phyloP scores from a whole-genome alignment of 345 rosid genomes.

The Moricandia moricandioides region DNA sequence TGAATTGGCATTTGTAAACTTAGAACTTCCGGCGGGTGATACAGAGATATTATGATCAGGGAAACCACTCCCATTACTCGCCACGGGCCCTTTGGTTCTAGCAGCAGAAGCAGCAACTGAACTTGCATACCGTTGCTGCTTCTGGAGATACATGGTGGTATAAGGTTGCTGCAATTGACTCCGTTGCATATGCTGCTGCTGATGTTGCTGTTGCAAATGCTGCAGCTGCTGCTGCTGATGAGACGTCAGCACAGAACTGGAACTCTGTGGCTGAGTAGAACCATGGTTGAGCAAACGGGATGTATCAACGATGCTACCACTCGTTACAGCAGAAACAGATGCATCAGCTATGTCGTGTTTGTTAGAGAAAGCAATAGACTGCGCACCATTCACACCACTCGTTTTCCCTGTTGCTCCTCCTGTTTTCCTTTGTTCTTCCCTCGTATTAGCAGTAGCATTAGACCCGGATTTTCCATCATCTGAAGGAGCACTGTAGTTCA shows the following conservation, averaged over 20 bases:
- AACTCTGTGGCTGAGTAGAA: constrained; percentile 46
- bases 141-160: constrained; percentile 55
- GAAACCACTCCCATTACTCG: constrained; percentile 62
- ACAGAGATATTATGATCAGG: constrained; percentile 60
- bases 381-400: constrained; percentile 56
- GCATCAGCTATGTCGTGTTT: constrained; percentile 54
- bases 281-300: constrained; percentile 57
- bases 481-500: constrained; percentile 48
- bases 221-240: constrained; percentile 50
- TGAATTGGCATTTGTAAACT: constrained; percentile 54
- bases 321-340: constrained; percentile 52
- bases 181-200: constrained; percentile 49
- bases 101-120: constrained; percentile 59
- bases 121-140: constrained; percentile 63
- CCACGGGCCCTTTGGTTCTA: constrained; percentile 56
- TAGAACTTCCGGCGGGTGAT: constrained; percentile 52
- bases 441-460: constrained; percentile 41
- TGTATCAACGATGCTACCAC: constrained; percentile 68
- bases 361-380: constrained; percentile 77
- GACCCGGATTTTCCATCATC: constrained; percentile 70
- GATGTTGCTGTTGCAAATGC: constrained; percentile 44
- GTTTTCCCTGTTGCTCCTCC: constrained; percentile 16
- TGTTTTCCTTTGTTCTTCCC: constrained; percentile 60
- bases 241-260: constrained; percentile 40
- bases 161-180: constrained; percentile 48